These are phyloP conservation scores for Hebeloma cylindrosporum DNA, from an alignment of 768 basidiomycete species.

Conservation along the genomic window DNA sequence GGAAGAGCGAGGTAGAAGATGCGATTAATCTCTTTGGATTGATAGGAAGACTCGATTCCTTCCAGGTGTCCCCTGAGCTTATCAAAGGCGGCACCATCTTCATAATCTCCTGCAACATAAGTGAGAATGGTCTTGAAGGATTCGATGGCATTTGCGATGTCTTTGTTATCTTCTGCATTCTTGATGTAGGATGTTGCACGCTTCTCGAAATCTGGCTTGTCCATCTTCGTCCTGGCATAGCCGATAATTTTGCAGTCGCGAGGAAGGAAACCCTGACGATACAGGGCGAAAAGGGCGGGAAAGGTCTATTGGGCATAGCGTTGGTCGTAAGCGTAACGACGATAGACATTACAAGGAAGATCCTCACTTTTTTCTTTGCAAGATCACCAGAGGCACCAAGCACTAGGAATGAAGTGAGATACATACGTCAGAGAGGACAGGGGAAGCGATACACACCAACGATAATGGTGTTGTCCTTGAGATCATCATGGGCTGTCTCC, in stretches of 20 bases:
- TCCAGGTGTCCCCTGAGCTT: conserved; percentile 74
- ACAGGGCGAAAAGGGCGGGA: conserved; percentile 92
- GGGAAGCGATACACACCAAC: conserved; percentile 71
- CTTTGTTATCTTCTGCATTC: conserved; percentile 60
- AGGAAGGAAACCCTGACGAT: conserved; percentile 77
- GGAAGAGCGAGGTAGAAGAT: conserved; percentile 97
- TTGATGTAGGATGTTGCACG: conserved; percentile 88
- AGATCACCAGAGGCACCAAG: conserved; percentile 96
- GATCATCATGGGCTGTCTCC: conserved; percentile 67
- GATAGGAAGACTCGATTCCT: conserved; percentile 73
- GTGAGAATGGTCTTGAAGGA: conserved; percentile 80
- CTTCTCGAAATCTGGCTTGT: conserved; percentile 77
- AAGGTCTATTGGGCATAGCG: conserved; percentile 65
- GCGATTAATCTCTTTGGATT: conserved; percentile 67
- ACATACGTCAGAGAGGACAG: too few relatives aligned
- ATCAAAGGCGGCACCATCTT: conserved; percentile 77
- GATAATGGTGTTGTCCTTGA: conserved; percentile 89
- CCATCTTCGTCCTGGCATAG: conserved; percentile 97
- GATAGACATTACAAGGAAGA: conserved; percentile 1
- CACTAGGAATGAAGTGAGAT: too few relatives aligned
- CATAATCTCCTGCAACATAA: conserved; percentile 89
- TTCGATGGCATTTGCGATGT: conserved; percentile 61
- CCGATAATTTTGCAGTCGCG: conserved; percentile 87
- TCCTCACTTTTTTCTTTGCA: conserved; percentile 92
- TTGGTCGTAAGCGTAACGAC: conserved; percentile 5